Evolutionary conservation across 2,329 filamentous ascomycete genomes (phyloP).

Genomic region (Phoma sp.): DNA sequence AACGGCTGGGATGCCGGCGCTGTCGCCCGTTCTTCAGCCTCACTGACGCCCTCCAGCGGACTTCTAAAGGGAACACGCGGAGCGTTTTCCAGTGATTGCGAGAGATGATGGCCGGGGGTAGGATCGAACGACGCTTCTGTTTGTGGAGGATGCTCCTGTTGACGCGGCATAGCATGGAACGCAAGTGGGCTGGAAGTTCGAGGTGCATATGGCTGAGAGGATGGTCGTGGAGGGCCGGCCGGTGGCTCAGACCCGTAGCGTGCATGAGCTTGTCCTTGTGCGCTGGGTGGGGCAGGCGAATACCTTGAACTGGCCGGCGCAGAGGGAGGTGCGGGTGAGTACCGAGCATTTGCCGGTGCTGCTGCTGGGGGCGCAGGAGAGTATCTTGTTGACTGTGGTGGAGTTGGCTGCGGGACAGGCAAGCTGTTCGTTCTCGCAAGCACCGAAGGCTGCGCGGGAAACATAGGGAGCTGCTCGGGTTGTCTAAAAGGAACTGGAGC

Average conservation of each 20-base stretch:
- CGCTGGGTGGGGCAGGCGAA: slow-evolving; percentile 50
- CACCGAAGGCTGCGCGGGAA: slow-evolving; percentile 43
- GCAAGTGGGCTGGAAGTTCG: slow-evolving; percentile 71
- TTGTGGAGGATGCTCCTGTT: slow-evolving; percentile 24
- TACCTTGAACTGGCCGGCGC: slow-evolving; percentile 50
- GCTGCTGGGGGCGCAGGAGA: slow-evolving; percentile 44
- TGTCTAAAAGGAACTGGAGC: slow-evolving; percentile 46
- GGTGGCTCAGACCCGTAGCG: slow-evolving; percentile 50
- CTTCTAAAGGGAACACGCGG: slow-evolving; percentile 36
- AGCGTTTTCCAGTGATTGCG: slow-evolving; percentile 38
- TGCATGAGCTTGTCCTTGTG: slow-evolving; percentile 43
- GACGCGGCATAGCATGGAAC: slow-evolving; percentile 53
- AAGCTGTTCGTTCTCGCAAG: slow-evolving; percentile 42
- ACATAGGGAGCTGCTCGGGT: slow-evolving; percentile 52
- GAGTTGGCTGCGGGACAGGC: slow-evolving; percentile 40
- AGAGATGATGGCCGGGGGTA: slow-evolving; percentile 30
- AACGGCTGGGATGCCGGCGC: slow-evolving; percentile 27
- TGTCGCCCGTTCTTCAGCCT: slow-evolving; percentile 39
- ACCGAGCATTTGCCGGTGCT: slow-evolving; percentile 47
- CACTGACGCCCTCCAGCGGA: slow-evolving; percentile 44
- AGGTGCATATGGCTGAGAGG: slow-evolving; percentile 64
- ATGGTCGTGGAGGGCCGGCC: slow-evolving; percentile 42
- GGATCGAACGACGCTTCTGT: slow-evolving; percentile 4
- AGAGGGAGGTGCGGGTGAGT: slow-evolving; percentile 51
- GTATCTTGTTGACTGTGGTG: slow-evolving; percentile 40